Percentiles rank a stretch among this genome's conserved stretches.
phyloP scores from a whole-genome alignment of 2,329 filamentous ascomycete species.

The Biscogniauxia sp. region DNA sequence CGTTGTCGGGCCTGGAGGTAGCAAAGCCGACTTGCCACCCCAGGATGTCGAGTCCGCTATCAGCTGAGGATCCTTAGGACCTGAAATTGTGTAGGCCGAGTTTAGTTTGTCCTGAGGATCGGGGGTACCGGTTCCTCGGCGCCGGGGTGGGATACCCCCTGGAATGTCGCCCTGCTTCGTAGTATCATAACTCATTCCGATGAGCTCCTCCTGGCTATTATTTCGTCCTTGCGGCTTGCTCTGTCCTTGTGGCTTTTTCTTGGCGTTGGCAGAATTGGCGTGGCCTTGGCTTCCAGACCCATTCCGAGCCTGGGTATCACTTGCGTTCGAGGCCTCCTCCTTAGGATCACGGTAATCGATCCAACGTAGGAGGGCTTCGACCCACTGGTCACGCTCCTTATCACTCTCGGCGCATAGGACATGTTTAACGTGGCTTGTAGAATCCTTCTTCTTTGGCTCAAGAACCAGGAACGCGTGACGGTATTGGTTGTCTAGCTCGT shows the following conservation, averaged over 20 bases:
- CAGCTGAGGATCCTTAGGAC: constrained; percentile 76
- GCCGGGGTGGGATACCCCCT: constrained; percentile 39
- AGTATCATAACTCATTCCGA: constrained; percentile 58
- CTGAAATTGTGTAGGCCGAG: constrained; percentile 66
- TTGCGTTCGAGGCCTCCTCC: constrained; percentile 48
- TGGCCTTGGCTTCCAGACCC: constrained; percentile 36
- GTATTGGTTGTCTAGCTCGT: constrained; percentile 89
- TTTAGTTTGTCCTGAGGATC: constrained; percentile 33
- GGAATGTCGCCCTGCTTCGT: constrained; percentile 52
- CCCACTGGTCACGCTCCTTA: constrained; percentile 88
- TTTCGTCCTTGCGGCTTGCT: constrained; percentile 33
- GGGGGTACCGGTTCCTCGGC: constrained; percentile 28
- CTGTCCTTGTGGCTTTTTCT: constrained; percentile 42
- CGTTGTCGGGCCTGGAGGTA: constrained; percentile 44
- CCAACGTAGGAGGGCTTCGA: constrained; percentile 84
- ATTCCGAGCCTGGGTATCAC: constrained; percentile 40
- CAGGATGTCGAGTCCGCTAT: constrained; percentile 82
- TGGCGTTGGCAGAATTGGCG: constrained; percentile 35
- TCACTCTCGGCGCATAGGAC: constrained; percentile 96
- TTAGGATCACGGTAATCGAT: constrained; percentile 71
- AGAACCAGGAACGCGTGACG: constrained; percentile 93
- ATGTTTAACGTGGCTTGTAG: constrained; percentile 81
- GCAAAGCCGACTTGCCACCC: constrained; percentile 70
- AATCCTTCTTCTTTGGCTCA: constrained; percentile 96
- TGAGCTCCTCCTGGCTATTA: constrained; percentile 44